A percentile compares a stretch with the other conserved stretches of the same genome.
Conservation (phyloP, 495 filamentous ascomycete species). For the Hyaloscypha bicolor region DNA sequence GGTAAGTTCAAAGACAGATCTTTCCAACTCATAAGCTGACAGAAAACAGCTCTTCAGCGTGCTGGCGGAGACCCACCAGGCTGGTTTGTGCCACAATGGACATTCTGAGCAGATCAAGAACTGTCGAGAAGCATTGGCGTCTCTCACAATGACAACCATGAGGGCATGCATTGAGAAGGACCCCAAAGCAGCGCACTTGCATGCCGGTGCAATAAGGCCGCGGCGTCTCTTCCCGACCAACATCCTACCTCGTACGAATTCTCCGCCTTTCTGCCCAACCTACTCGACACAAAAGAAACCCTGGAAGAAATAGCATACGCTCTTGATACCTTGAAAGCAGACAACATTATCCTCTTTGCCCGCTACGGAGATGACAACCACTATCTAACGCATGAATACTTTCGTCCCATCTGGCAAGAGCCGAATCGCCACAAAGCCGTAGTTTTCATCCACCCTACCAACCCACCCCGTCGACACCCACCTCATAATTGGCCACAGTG, state of each 20-base stretch:
- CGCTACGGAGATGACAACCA: slow-evolving; percentile 47
- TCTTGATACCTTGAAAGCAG: slow-evolving; percentile 43
- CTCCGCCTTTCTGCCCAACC: slow-evolving; percentile 50
- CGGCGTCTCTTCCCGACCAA: slow-evolving; percentile 40
- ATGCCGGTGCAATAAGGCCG: slow-evolving; percentile 42
- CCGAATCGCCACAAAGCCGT: slow-evolving; percentile 39
- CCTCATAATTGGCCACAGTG: not conserved
- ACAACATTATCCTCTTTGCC: slow-evolving; percentile 52
- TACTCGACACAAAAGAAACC: slow-evolving; percentile 46
- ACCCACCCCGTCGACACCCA: slow-evolving; percentile 26
- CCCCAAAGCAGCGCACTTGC: slow-evolving; percentile 35
- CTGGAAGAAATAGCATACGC: slow-evolving; percentile 50
- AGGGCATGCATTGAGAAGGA: not conserved
- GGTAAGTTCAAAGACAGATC: not conserved
- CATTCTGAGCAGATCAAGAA: slow-evolving; percentile 35
- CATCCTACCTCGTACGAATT: slow-evolving; percentile 46
- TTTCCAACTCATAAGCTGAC: not conserved
- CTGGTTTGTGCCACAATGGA: slow-evolving; percentile 45
- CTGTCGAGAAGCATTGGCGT: slow-evolving; percentile 40
- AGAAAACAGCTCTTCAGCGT: not conserved
- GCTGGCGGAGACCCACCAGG: slow-evolving; percentile 39
- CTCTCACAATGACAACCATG: slow-evolving; percentile 41
- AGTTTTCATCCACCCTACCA: slow-evolving; percentile 58
- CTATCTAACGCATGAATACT: slow-evolving; percentile 50
- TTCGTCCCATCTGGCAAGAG: slow-evolving; percentile 45